Evolutionary conservation across 257 asterid genomes (phyloP), one percentile per base, ranked within the genome.

Genomic region (Vinca minor): DNA sequence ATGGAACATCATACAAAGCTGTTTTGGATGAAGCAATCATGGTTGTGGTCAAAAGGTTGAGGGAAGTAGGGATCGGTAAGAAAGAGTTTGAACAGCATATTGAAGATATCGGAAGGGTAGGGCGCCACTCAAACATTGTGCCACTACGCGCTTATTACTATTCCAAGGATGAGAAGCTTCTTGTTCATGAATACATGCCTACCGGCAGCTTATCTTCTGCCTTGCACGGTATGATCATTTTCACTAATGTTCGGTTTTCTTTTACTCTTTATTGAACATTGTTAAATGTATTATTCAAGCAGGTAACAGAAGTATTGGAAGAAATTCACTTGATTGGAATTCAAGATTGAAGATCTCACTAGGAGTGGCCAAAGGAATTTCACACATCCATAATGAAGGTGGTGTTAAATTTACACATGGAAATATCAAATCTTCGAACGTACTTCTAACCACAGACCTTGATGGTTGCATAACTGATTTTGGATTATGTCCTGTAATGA

Each of bases 121-220:
- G 85, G 5, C 71, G 73, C 34, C 96, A 89, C 47, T 69, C 82
- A 0, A 84, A 89, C 65, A 84, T 89, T 12, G 83, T 83, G 0
- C 84, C 95, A 1, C 69, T 84, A 47, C 85, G 85, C 1, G 99
- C 97, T 34, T 93, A 85, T 71, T 89, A 93, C 59, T 93, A 74
- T 48, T 93, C 99, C 67, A 93, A 93, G 69, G 97, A 89, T 15
- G 99, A 93, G 83, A 93, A 84, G 83, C 97, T 93, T 67, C 85
- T 93, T 1, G 97, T 93, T 46, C 80, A 84, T 44, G 94, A 87
- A 64, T 85, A 89, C 86, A 87, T 89, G 91, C 80, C 90, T 0
- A 62, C 76, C 0, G 80, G 91, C 35, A 93, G 99, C 85, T 74
- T 93, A 69, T 83, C 89, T 20, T 81, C 95, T 8, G 90, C 91